These are phyloP conservation scores for Exophiala sp. DNA, from an alignment of 2,329 filamentous ascomycete species.

Conservation along the genomic window DNA sequence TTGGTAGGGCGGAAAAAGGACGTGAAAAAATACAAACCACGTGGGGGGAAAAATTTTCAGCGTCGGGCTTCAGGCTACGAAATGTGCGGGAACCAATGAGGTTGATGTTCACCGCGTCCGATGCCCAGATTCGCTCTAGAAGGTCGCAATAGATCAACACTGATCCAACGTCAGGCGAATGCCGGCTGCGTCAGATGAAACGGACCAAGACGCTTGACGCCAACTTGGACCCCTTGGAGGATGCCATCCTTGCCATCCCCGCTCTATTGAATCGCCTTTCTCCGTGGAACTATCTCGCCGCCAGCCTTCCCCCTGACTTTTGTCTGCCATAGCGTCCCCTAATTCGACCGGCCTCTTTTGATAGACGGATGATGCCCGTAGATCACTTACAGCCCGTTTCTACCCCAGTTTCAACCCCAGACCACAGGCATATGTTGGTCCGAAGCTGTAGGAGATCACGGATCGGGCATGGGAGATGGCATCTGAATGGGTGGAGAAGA, in stretches of 20 bases:
- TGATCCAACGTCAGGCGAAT: constrained; percentile 28
- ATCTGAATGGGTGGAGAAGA: not conserved
- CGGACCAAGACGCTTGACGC: constrained; percentile 3
- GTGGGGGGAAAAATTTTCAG: constrained; percentile 25
- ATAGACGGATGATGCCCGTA: not conserved
- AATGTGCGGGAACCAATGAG: constrained; percentile 24
- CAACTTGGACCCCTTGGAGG: not conserved
- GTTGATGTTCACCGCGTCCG: constrained; percentile 7
- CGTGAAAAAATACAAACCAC: constrained; percentile 7
- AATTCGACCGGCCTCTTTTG: too few species aligned
- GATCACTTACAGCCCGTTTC: not conserved
- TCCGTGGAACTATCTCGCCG: constrained; percentile 20
- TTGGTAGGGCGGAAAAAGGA: constrained; percentile 1
- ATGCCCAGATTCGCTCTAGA: constrained; percentile 16
- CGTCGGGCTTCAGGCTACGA: constrained; percentile 4
- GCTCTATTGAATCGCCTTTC: constrained; percentile 20
- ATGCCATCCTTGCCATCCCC: constrained; percentile 9
- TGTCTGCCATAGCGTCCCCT: too few species aligned
- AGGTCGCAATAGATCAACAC: constrained; percentile 20
- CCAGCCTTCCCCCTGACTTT: too few species aligned
- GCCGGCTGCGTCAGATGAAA: constrained; percentile 23
- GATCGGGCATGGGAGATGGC: too few species aligned
- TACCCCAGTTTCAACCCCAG: not conserved
- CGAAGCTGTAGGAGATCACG: too few species aligned
- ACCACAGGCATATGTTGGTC: not conserved